Conservation (phyloP, 148 eudicot species). For the Spergularia marina region DNA sequence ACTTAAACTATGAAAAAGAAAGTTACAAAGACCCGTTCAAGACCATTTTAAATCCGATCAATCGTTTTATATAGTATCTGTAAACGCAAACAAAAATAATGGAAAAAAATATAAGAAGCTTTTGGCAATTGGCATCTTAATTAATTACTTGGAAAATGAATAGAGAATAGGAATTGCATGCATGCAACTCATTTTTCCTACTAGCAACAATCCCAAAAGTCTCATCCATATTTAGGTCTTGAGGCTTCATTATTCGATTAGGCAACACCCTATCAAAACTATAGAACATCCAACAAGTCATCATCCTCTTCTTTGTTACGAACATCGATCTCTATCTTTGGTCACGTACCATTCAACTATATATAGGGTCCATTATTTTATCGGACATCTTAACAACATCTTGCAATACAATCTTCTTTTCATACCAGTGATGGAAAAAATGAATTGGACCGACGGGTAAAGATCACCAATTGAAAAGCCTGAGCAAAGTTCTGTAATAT, state of each 20-base stretch:
- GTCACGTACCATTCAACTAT: slow-evolving; percentile 23
- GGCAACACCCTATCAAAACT: slow-evolving; percentile 28
- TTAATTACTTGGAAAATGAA: too few relatives aligned
- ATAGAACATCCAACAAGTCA: slow-evolving; percentile 22
- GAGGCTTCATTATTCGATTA: neutral
- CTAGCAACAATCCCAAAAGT: neutral
- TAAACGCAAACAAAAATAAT: too few relatives aligned
- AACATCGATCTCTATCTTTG: neutral
- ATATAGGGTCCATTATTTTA: slow-evolving; percentile 19
- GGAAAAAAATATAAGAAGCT: too few relatives aligned
- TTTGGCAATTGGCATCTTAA: too few relatives aligned
- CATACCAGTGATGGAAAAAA: slow-evolving; percentile 20
- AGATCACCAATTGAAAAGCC: slow-evolving; percentile 25
- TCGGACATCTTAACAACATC: slow-evolving; percentile 6
- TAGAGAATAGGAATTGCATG: neutral
- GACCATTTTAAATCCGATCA: too few relatives aligned
- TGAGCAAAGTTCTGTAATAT: neutral
- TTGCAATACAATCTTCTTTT: neutral
- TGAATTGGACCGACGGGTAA: slow-evolving; percentile 22
- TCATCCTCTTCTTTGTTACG: neutral
- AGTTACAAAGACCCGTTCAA: too few relatives aligned
- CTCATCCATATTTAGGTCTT: slow-evolving; percentile 24
- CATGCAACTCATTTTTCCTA: slow-evolving; percentile 9
- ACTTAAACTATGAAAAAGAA: too few relatives aligned
- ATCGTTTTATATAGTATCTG: too few relatives aligned